phyloP scores from a whole-genome alignment of 257 asterid species.

The Verbascum thapsus region DNA sequence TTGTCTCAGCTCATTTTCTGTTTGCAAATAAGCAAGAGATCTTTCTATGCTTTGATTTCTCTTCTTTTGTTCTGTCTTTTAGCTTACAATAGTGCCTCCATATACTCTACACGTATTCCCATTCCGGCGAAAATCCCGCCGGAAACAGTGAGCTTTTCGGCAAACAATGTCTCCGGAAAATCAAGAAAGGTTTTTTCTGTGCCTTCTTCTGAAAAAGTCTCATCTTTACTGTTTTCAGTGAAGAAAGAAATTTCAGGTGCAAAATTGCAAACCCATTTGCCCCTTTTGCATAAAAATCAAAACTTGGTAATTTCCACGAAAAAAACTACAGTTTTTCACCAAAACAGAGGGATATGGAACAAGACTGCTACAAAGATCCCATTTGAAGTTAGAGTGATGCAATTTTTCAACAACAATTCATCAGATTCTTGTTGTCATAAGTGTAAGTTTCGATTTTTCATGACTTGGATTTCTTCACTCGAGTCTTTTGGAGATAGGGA shows the following conservation, averaged over 20 bases:
- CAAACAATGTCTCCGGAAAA: conserved; percentile 51
- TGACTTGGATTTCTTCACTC: conserved; percentile 83
- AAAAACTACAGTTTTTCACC: conserved; percentile 15
- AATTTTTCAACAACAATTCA: conserved; percentile 48
- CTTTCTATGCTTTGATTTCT: conserved; percentile 59
- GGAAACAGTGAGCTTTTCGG: conserved; percentile 41
- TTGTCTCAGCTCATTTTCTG: conserved; percentile 39
- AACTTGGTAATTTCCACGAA: conserved; percentile 41
- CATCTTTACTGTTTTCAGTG: conserved; percentile 34
- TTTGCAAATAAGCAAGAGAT: conserved; percentile 45
- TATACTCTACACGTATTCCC: conserved; percentile 61
- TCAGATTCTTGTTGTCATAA: conserved; percentile 45
- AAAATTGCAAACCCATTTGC: conserved; percentile 48
- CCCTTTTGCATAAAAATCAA: conserved; percentile 45
- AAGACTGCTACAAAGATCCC: conserved; percentile 29
- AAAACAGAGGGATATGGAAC: conserved; percentile 34
- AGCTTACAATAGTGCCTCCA: conserved; percentile 59
- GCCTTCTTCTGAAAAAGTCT: conserved; percentile 34
- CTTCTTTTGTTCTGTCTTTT: conserved; percentile 53
- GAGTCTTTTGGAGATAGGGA: conserved; percentile 72
- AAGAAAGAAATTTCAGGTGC: conserved; percentile 36
- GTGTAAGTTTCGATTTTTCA: conserved; percentile 54
- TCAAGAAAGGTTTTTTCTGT: conserved; percentile 55
- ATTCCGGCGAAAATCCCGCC: conserved; percentile 43
- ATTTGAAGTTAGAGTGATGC: conserved; percentile 60